These are phyloP conservation scores for Medicago ruthenica DNA, from an alignment of 306 rosid species.

Conservation along the genomic window DNA sequence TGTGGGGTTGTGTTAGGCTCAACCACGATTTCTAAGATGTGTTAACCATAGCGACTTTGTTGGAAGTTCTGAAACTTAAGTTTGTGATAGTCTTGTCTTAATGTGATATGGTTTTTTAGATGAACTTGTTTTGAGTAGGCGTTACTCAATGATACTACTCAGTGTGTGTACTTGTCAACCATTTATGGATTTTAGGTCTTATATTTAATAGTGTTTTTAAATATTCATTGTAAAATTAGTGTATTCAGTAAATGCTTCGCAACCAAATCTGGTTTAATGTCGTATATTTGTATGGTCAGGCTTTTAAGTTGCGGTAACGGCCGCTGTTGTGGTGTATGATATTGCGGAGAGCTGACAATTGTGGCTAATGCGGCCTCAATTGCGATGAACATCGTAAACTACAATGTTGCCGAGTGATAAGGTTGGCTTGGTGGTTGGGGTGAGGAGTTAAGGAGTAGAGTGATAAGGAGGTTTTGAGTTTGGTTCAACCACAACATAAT, in stretches of 20 bases:
- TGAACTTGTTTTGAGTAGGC: constrained; percentile 1
- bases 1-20: too few species aligned
- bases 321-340: background rate
- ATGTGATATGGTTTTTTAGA: too few species aligned
- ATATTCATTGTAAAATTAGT: background rate
- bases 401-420: too few species aligned
- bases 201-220: background rate
- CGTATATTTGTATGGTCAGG: background rate
- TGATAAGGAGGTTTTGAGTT: too few species aligned
- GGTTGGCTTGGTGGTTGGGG: too few species aligned
- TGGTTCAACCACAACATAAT: too few species aligned
- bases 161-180: background rate
- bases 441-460: too few species aligned
- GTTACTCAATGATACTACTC: background rate
- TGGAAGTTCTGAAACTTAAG: too few species aligned
- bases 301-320: background rate
- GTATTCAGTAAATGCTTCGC: background rate
- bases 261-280: background rate
- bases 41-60: background rate
- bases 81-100: too few species aligned
- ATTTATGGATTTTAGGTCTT: background rate
- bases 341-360: background rate
- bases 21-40: too few species aligned
- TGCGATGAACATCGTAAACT: background rate
- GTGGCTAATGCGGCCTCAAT: background rate